These are phyloP conservation scores for Diaporthe ilicicola DNA, from an alignment of 2,329 filamentous ascomycete species.

Conservation along the genomic window DNA sequence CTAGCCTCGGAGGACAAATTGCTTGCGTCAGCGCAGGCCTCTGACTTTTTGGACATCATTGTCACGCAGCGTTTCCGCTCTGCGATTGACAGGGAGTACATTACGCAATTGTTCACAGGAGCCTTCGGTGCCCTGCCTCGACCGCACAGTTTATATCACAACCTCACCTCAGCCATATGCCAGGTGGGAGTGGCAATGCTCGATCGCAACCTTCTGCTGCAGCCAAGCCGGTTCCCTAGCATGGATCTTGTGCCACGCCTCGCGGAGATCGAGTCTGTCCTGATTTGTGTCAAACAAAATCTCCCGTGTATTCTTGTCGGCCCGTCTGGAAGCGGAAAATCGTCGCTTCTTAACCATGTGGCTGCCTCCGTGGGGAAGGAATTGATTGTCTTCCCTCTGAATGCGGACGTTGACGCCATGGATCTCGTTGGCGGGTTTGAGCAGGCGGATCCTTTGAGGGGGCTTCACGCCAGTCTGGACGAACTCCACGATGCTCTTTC, in stretches of 20 bases:
- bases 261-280: conserved; percentile 81
- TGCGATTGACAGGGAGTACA: conserved; percentile 69
- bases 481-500: conserved; percentile 52
- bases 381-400: conserved; percentile 86
- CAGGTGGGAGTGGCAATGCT: conserved; percentile 85
- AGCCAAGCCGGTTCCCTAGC: conserved; percentile 59
- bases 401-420: conserved; percentile 95
- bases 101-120: conserved; percentile 72
- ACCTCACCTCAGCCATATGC: conserved; percentile 69
- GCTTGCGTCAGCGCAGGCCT: conserved; percentile 65
- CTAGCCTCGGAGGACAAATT: conserved; percentile 68
- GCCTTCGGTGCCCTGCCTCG: conserved; percentile 65
- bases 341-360: conserved; percentile 78
- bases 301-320: conserved; percentile 92
- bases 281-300: conserved; percentile 85
- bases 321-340: conserved; percentile 87
- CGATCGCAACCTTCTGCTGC: conserved; percentile 63
- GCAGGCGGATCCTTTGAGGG: conserved; percentile 84
- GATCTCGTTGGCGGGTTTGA: conserved; percentile 97
- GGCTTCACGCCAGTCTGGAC: conserved; percentile 68
- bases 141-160: conserved; percentile 74
- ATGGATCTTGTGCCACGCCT: conserved; percentile 66
- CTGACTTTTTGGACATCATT: conserved; percentile 82
- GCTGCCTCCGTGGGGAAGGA: conserved; percentile 81
- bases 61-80: conserved; percentile 90